Evolutionary conservation across 108 stramenopile species (phyloP).

Genomic region (Stephanodiscus triporus): DNA sequence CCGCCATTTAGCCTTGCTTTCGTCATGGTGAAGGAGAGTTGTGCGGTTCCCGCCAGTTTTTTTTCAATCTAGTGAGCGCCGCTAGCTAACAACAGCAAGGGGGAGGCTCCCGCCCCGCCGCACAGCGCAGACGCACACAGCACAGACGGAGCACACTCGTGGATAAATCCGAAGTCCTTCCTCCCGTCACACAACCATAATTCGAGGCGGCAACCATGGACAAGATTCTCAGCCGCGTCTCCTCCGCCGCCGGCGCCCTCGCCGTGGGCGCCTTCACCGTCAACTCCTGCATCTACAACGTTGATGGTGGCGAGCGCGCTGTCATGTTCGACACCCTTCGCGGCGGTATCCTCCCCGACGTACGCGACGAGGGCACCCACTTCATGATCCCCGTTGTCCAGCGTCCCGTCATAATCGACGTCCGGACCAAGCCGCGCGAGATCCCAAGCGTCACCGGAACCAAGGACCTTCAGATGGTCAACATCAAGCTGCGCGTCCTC

Average conservation of each 20-base stretch:
- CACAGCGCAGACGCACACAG: not conserved
- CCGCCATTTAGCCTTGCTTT: no score
- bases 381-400: constrained; percentile 89
- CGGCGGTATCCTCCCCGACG: constrained; percentile 91
- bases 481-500: constrained; percentile 97
- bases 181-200: no score
- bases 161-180: not conserved
- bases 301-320: constrained; percentile 98
- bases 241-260: constrained; percentile 67
- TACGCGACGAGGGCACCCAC: constrained; percentile 96
- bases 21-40: not conserved
- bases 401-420: constrained; percentile 94
- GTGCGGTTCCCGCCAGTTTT: not conserved
- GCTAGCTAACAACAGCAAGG: not conserved
- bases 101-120: no score
- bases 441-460: constrained; percentile 97
- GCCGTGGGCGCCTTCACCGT: constrained; percentile 84
- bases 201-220: constrained; percentile 60
- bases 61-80: not conserved
- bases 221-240: constrained; percentile 62
- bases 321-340: constrained; percentile 98
- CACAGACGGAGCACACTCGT: no score
- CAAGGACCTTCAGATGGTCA: constrained; percentile 99
- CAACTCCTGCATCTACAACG: constrained; percentile 89
- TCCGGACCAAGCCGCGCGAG: constrained; percentile 95